A percentile compares a stretch with the other conserved stretches of the same genome.
Conservation (phyloP, 371 early-diverging fungal genomes). For the Chytridium lagenaria region DNA sequence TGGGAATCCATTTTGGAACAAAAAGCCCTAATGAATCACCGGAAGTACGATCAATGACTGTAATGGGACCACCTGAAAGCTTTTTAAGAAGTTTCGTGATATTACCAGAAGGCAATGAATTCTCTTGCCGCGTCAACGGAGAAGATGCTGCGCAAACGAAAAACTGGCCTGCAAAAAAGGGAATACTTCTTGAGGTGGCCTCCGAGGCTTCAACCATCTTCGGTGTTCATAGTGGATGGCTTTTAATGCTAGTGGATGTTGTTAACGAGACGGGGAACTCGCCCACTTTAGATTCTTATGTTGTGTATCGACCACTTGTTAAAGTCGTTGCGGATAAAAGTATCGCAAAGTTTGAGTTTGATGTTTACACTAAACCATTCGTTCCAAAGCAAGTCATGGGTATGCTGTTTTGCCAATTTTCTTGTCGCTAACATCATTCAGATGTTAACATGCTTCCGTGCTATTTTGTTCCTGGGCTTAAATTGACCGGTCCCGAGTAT, state of each 20-base stretch:
- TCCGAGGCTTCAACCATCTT: neutral
- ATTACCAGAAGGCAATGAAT: neutral
- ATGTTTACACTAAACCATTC: slow-evolving; percentile 27
- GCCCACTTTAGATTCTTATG: neutral
- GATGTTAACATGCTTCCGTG: neutral
- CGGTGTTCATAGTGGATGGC: slow-evolving; percentile 4
- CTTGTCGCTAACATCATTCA: neutral
- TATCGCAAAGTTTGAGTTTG: slow-evolving; percentile 5
- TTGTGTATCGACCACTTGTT: slow-evolving; percentile 13
- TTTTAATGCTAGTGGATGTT: neutral
- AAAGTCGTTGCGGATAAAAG: neutral
- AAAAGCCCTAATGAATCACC: neutral
- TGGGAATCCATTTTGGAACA: slow-evolving; percentile 15
- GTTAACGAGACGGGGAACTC: neutral
- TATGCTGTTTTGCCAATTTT: neutral
- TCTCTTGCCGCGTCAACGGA: neutral
- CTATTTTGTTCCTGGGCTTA: slow-evolving; percentile 3
- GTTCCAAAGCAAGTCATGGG: slow-evolving; percentile 17
- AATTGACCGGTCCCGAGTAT: neutral
- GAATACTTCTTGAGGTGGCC: neutral
- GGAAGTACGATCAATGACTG: neutral
- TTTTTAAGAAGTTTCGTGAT: neutral
- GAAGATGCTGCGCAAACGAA: neutral
- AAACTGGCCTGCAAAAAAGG: neutral
- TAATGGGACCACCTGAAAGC: neutral